These are phyloP conservation scores for Incumbomyces delicatus DNA, from an alignment of 2,329 filamentous ascomycete species.

Conservation along the genomic window DNA sequence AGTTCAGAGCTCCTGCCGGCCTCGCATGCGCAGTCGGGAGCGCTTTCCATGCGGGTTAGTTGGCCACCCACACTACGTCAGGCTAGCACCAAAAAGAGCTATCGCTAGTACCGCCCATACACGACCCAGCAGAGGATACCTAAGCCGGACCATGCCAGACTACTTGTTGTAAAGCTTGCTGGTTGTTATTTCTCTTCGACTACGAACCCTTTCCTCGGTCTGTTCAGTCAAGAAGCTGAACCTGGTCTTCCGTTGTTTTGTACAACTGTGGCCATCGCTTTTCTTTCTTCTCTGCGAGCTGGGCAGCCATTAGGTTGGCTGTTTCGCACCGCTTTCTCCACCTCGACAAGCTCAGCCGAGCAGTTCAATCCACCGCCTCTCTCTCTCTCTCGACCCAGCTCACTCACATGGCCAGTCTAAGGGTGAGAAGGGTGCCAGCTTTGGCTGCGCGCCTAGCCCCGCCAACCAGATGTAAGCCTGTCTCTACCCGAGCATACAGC, in stretches of 20 bases:
- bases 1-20: background rate
- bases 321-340: background rate
- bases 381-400: slow-evolving; percentile 5
- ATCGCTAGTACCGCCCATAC: too few species aligned
- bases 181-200: background rate
- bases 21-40: background rate
- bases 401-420: slow-evolving; percentile 16
- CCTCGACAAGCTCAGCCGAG: background rate
- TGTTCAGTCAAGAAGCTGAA: too few species aligned
- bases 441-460: slow-evolving; percentile 14
- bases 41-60: background rate
- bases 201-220: too few species aligned
- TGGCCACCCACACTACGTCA: background rate
- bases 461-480: slow-evolving; percentile 10
- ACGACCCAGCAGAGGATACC: too few species aligned
- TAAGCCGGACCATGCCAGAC: background rate
- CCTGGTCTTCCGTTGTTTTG: too few species aligned
- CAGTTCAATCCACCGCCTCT: background rate
- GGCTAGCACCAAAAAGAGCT: slow-evolving; percentile 5
- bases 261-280: too few species aligned
- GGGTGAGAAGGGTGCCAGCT: slow-evolving; percentile 16
- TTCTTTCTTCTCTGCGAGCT: background rate
- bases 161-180: background rate
- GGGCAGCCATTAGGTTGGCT: slow-evolving; percentile 7
- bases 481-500: slow-evolving; percentile 14